Evolutionary conservation across 352 stramenopile species (phyloP).

Genomic region (Phytophthora megakarya): DNA sequence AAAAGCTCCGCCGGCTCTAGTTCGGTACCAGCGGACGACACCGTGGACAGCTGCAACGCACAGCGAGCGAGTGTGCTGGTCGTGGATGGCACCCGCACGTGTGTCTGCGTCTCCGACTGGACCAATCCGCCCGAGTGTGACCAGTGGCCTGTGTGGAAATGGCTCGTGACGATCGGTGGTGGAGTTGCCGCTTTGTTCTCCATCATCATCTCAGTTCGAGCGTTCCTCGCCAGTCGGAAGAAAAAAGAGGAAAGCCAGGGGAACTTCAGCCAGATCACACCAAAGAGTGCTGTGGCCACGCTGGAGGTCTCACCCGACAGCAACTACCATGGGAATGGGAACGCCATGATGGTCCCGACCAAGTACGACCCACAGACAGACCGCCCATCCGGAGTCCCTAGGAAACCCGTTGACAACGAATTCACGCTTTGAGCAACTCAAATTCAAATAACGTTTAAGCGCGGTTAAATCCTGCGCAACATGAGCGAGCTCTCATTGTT

Average conservation of each 20-base stretch:
- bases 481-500: background rate
- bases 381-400: conserved; percentile 9
- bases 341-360: conserved; percentile 16
- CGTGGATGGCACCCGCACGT: conserved; percentile 44
- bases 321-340: conserved; percentile 21
- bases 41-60: conserved; percentile 51
- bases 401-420: conserved; percentile 33
- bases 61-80: conserved; percentile 53
- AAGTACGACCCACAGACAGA: conserved; percentile 30
- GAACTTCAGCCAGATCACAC: conserved; percentile 8
- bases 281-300: conserved; percentile 36
- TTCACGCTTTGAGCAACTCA: conserved; percentile 37
- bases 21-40: conserved; percentile 22
- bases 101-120: conserved; percentile 71
- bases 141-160: conserved; percentile 59
- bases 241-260: conserved; percentile 29
- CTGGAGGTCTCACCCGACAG: conserved; percentile 31
- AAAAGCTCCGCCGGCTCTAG: conserved; percentile 13
- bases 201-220: conserved; percentile 57
- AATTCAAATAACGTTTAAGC: conserved; percentile 17
- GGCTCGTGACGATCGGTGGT: conserved; percentile 58
- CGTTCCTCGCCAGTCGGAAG: conserved; percentile 37
- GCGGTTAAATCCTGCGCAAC: background rate
- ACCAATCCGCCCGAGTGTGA: conserved; percentile 58
- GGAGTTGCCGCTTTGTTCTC: conserved; percentile 64